Evolutionary conservation across 2,329 filamentous ascomycete species (phyloP).

Genomic region (Dendryphion nanum): DNA sequence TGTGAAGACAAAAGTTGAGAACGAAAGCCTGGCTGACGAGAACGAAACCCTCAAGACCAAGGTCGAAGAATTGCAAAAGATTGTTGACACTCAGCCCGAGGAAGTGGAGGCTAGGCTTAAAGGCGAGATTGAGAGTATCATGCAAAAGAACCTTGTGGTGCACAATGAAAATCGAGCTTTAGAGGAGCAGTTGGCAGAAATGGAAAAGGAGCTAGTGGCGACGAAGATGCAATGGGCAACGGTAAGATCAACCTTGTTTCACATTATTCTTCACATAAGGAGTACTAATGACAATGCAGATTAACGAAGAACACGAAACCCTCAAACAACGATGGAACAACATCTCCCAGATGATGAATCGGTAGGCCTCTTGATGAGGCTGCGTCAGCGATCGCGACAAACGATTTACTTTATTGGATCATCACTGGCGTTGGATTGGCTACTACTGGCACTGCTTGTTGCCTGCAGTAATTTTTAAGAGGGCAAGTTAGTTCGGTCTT

Average conservation of each 20-base stretch:
- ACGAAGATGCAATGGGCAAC: constrained; percentile 96
- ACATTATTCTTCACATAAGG: not conserved
- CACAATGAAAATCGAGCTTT: constrained; percentile 88
- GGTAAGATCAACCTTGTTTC: constrained; percentile 61
- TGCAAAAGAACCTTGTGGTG: constrained; percentile 88
- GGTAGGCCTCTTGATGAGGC: constrained; percentile 14
- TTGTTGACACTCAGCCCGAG: constrained; percentile 85
- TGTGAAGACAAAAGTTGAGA: constrained; percentile 89
- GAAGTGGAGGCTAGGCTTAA: constrained; percentile 82
- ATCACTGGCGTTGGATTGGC: too few relatives aligned
- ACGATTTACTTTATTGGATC: not conserved
- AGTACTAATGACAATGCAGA: constrained; percentile 32
- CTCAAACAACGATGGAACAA: constrained; percentile 51
- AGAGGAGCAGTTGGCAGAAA: constrained; percentile 85
- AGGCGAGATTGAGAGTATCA: constrained; percentile 84
- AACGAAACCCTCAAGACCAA: constrained; percentile 86
- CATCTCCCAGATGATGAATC: constrained; percentile 46
- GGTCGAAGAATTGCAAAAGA: constrained; percentile 77
- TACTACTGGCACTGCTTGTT: too few relatives aligned
- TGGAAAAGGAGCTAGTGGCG: constrained; percentile 87
- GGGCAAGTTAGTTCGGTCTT: too few relatives aligned
- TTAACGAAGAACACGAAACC: constrained; percentile 48
- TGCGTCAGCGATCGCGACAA: not conserved
- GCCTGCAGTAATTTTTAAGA: too few relatives aligned
- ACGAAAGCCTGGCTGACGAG: constrained; percentile 82